Evolutionary conservation across 1,284 basidiomycete species (phyloP), one percentile per base, ranked within the genome.

Genomic region (Phlebopus sp.): DNA sequence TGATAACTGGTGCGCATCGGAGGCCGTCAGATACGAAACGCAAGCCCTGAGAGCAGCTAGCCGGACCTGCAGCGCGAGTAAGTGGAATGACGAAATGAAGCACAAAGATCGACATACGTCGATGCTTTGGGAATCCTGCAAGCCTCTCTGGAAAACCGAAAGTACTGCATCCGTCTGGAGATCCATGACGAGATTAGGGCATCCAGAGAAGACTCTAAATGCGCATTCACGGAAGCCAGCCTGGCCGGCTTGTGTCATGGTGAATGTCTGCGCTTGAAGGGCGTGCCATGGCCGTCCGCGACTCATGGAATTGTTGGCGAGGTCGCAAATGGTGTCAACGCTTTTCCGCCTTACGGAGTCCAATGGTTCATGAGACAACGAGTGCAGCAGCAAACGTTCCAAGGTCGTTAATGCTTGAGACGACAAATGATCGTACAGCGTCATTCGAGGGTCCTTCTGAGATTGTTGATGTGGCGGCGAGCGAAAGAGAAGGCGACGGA

Each of bases 261-360:
- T 73, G 57, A 86, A 89, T 0, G 76, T 74, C 50, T 84, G 83
- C 0, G 77, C 79, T 60, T 89, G 86, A 2, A 90, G 71, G 2
- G 82, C 80, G 58, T 87, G 86, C 86, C 88, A 90, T 2, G 86
- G 86, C 14, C 85, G 65, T 2, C 87, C 86, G 1, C 85, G 74
- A 17, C 67, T 63, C 82, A 90, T 87, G 11, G 79, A 78, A 44
- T 86, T 78, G 52, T 84, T 84, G 2, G 86, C 82, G 30, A 90
- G 69, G 58, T 90, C 86, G 49, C 77, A 80, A 21, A 86, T 74
- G 1, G 86, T 86, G 58, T 90, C 86, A 13, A 86, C 83, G 1
- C 79, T 74, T 64, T 86, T 86, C 19, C 77, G 73, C n/a, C 85
- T 72, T 8, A 88, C 85, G 21, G 70, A 66, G 15, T 70, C 58